Base-by-base conservation (phyloP, 2,329 filamentous ascomycete species). In the Talaromyces pinophilus region DNA sequence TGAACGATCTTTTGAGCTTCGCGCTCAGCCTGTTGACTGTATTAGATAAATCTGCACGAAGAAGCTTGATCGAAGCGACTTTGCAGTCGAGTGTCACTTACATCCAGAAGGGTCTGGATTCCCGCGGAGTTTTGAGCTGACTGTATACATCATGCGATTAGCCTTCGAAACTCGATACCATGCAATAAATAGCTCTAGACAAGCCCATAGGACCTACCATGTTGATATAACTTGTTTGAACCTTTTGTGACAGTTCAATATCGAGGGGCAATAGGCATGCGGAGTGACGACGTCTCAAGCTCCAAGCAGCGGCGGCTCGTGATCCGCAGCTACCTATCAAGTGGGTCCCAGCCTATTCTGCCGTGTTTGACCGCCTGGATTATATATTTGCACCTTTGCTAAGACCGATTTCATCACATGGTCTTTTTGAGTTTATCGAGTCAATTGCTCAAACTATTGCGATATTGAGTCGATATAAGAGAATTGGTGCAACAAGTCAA, bases 1-100 rank as follows among this genome's bases (percentile, higher is more conserved):
- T 98, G 94, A 67, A 99, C 93, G 79, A 99, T 99, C 87, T 97
- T 97, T 83, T 97, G 94, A 69, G 95, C 95, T 81, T 98, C 94
- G 82, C 93, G 91, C 87, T 99, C 95, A 74, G 95, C 93, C 94
- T 98, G 72, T 7, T 25, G 25, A 25, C 25, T 25, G 25, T 25
- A 4, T 25, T 25, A 25, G 25, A 25, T 25, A 25, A 25, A 25
- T 25, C 25, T 25, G 25, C 1, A 42, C 35, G 48, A 28, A 22
- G n/a, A 13, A 38, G n/a, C 1, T 44, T 25, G 25, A 25, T 25
- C 25, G 25, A 25, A 25, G 25, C 25, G 25, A 25, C 1, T 48
- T 48, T 11, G 19, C 33, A 33, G 13, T 30, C 13, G 11, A 48
- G 22, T n/a, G 61, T 59, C 67, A 78, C 90, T 76, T 90, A 99